Base-by-base conservation (phyloP, 441 rosid genomes). In the Adansonia grandidieri region DNA sequence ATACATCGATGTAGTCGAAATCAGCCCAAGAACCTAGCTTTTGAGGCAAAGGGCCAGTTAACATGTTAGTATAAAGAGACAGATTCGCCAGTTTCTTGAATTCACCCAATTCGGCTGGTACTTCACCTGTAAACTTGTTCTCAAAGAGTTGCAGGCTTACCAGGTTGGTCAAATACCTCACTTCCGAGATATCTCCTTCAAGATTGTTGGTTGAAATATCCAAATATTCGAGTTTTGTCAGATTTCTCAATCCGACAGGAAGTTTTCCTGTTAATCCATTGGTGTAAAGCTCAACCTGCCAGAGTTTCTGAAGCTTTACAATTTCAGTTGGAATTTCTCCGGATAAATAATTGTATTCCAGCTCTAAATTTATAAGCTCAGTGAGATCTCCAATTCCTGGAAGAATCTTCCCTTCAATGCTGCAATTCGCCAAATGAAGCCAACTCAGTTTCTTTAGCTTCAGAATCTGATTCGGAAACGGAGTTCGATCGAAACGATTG, bases 1-100 rank as follows among this genome's bases (percentile, higher is more conserved):
- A 92, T 0, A 91, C 95, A 54, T 96, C 99, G 68, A 96, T 89
- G 91, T 53, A 92, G 82, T 83, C 81, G 5, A 96, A 94, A 17
- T 89, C 48, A 1, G 97, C 80, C 86, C 95, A 86, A 2, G 97
- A 92, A 56, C 99, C 98, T 5, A 96, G 87, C 76, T 87, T 83
- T 40, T 79, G 85, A 42, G 99, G 98, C 13, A 96, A 73, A 75
- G 93, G 71, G 51, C 99, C 99, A 24, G 88, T 91, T 67, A 96
- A 75, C 65, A 80, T 77, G 84, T 96, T 96, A 8, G 68, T 63
- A 53, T 96, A 96, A 1, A 96, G 84, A 56, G 99, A 96, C 62
- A 96, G 77, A 69, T 90, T 90, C 5, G 86, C 91, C 0, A 96
- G 90, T 24, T 80, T 81, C 77, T 81, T 85, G 68, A 96, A 96